Evolutionary conservation across 768 basidiomycete genomes (phyloP).

Genomic region (Obba rivulosa): DNA sequence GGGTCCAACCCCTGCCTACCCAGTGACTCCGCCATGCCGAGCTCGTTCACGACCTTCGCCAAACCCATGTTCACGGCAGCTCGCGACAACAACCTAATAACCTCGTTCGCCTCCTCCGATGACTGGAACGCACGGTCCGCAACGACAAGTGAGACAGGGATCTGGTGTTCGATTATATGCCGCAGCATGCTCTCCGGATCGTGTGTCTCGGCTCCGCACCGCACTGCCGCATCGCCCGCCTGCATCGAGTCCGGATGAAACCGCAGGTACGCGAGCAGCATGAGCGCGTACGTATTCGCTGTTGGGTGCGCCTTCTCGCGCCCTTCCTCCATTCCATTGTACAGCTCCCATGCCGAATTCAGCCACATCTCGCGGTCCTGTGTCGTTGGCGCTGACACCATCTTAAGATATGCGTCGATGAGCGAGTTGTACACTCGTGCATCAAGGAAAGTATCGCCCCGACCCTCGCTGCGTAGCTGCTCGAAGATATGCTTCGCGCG

Average conservation of each 20-base stretch:
- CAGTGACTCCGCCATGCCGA: slow-evolving; percentile 49
- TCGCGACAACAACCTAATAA: slow-evolving; percentile 52
- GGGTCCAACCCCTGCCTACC: slow-evolving; percentile 36
- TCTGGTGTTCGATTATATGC: slow-evolving; percentile 39
- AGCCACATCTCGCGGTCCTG: slow-evolving; percentile 50
- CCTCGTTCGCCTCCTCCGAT: slow-evolving; percentile 48
- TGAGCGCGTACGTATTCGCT: slow-evolving; percentile 58
- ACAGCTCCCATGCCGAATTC: slow-evolving; percentile 56
- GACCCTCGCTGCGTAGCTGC: slow-evolving; percentile 39
- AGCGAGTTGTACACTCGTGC: slow-evolving; percentile 57
- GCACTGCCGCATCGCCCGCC: slow-evolving; percentile 4
- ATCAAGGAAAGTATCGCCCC: slow-evolving; percentile 44
- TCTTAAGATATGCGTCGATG: slow-evolving; percentile 56
- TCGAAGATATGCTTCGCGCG: slow-evolving; percentile 75
- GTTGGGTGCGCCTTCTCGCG: slow-evolving; percentile 46
- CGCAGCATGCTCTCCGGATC: slow-evolving; percentile 22
- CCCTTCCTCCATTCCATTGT: slow-evolving; percentile 47
- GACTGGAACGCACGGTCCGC: slow-evolving; percentile 51
- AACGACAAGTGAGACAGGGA: slow-evolving; percentile 47
- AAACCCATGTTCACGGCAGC: slow-evolving; percentile 55
- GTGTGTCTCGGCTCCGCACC: slow-evolving; percentile 4
- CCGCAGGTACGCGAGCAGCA: slow-evolving; percentile 55
- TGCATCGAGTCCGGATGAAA: slow-evolving; percentile 29
- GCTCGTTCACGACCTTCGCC: slow-evolving; percentile 44
- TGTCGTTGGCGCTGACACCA: slow-evolving; percentile 45